Conservation (phyloP, 164 flowering plant genomes). For the Malania oleifera region DNA sequence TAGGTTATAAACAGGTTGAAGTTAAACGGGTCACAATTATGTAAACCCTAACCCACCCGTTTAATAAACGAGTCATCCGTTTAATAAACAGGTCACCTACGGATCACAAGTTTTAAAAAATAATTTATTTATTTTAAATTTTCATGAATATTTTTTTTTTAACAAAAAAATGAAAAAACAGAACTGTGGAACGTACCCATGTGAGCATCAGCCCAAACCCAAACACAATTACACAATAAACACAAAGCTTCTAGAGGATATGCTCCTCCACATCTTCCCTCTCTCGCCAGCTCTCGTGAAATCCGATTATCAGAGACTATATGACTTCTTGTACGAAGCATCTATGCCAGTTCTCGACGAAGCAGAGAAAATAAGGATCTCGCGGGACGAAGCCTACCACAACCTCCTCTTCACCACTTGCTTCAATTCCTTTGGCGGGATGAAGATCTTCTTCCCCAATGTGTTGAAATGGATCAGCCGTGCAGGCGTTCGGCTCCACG, state of each 20-base stretch:
- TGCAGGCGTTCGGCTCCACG: constrained; percentile 58
- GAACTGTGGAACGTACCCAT: no score
- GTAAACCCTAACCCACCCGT: no score
- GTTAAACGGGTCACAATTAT: no score
- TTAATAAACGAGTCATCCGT: no score
- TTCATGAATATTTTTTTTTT: no score
- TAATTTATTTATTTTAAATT: no score
- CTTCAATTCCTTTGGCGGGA: constrained; percentile 81
- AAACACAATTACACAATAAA: no score
- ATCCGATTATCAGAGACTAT: constrained; percentile 51
- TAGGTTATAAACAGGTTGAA: no score
- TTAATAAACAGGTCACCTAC: no score
- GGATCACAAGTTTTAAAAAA: no score
- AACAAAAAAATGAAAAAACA: no score
- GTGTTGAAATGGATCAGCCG: constrained; percentile 68
- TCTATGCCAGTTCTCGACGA: constrained; percentile 42
- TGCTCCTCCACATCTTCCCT: constrained; percentile 44
- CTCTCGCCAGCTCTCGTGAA: constrained; percentile 57
- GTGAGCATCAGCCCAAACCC: no score
- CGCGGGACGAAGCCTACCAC: constrained; percentile 71
- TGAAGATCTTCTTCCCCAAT: constrained; percentile 65
- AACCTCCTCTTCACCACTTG: constrained; percentile 74
- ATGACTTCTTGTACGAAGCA: constrained; percentile 51
- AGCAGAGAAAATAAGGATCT: constrained; percentile 53
- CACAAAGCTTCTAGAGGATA: constrained; percentile 49